phyloP scores from a whole-genome alignment of 2,329 filamentous ascomycete genomes.

The Fusarium luffae region DNA sequence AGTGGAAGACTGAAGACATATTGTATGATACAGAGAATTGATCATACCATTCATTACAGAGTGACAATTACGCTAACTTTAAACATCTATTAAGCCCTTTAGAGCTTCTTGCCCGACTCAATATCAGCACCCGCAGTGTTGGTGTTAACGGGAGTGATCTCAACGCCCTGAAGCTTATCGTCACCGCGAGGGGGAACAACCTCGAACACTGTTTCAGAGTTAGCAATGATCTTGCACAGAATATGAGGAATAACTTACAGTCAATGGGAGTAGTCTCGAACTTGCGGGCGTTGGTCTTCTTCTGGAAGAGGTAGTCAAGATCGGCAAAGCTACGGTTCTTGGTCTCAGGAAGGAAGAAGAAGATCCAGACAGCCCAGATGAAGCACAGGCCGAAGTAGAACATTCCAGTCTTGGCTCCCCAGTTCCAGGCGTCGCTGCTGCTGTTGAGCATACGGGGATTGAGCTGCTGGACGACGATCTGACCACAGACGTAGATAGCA shows the following conservation, averaged over 20 bases:
- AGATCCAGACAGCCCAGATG: conserved; percentile 60
- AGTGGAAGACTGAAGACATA: accelerated
- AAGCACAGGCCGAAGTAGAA: conserved; percentile 58
- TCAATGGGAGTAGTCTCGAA: conserved; percentile 47
- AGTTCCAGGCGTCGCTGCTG: conserved; percentile 56
- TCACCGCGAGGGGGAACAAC: conserved; percentile 8
- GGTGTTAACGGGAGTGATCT: conserved; percentile 23
- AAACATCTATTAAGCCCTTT: background rate
- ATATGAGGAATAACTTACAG: conserved; percentile 33
- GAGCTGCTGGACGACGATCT: conserved; percentile 54
- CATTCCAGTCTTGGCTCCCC: conserved; percentile 60
- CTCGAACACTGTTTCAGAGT: conserved; percentile 22
- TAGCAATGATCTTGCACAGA: background rate
- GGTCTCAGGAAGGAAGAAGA: conserved; percentile 65
- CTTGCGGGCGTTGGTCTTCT: conserved; percentile 54
- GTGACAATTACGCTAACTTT: background rate
- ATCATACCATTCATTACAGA: background rate
- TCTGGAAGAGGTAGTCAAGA: conserved; percentile 66
- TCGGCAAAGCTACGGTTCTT: conserved; percentile 64
- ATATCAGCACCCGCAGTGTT: conserved; percentile 10
- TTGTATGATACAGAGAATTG: background rate
- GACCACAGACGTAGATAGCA: conserved; percentile 55
- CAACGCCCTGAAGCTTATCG: conserved; percentile 23
- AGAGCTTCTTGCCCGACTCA: conserved; percentile 5
- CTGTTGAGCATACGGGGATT: conserved; percentile 60